Conservation (phyloP, 2,329 filamentous ascomycete species). For the Colletotrichum sp. region DNA sequence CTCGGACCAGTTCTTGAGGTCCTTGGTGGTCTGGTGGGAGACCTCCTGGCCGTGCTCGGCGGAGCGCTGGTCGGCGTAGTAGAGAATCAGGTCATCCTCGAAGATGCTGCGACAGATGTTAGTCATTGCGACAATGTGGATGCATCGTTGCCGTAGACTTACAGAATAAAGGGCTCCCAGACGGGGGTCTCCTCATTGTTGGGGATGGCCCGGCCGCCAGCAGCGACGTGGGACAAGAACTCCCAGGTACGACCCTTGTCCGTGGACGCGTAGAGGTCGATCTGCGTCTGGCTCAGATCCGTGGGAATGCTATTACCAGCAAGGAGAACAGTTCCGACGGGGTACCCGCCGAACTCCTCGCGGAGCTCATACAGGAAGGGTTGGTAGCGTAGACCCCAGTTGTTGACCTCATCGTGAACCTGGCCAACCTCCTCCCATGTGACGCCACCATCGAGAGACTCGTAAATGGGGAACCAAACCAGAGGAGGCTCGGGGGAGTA, state of each 20-base stretch:
- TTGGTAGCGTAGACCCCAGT: conserved; percentile 72
- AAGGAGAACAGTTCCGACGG: conserved; percentile 66
- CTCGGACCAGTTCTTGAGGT: conserved; percentile 63
- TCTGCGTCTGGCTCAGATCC: conserved; percentile 66
- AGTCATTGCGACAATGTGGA: not conserved
- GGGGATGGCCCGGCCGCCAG: conserved; percentile 65
- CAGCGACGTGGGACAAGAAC: conserved; percentile 70
- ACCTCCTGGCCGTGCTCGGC: conserved; percentile 72
- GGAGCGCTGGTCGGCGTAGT: conserved; percentile 76
- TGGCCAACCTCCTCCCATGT: conserved; percentile 69
- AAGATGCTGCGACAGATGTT: conserved; percentile 44
- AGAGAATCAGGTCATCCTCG: conserved; percentile 64
- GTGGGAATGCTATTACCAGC: conserved; percentile 65
- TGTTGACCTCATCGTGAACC: conserved; percentile 68
- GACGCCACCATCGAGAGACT: conserved; percentile 56
- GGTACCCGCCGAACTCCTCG: conserved; percentile 59
- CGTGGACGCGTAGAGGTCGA: conserved; percentile 71
- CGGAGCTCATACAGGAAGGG: conserved; percentile 71
- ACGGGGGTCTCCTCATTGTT: conserved; percentile 72
- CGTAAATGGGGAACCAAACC: conserved; percentile 60
- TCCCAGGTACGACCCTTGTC: conserved; percentile 69
- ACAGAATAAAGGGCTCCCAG: conserved; percentile 74
- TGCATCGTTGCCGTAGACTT: not conserved
- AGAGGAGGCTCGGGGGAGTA: conserved; percentile 60
- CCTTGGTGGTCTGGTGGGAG: conserved; percentile 64